Evolutionary conservation across 768 basidiomycete species (phyloP).

Genomic region (Sarcodon sp.): DNA sequence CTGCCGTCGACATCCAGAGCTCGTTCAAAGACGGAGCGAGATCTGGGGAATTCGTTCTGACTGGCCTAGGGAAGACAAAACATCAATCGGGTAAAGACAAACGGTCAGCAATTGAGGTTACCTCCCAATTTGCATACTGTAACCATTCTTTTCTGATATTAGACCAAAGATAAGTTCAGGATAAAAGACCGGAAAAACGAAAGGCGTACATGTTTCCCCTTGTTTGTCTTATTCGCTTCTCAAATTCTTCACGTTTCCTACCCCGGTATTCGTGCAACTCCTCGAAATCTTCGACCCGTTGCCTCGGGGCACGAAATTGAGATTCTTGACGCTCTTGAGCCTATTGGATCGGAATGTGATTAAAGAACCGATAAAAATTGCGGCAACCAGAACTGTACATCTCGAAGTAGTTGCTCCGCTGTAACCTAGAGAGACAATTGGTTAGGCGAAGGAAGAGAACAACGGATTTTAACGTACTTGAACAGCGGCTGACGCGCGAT

Average conservation of each 20-base stretch:
- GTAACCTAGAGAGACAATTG: slow-evolving; percentile 57
- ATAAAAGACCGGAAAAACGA: not conserved
- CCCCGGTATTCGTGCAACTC: slow-evolving; percentile 83
- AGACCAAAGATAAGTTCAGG: not conserved
- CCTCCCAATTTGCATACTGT: slow-evolving; percentile 82
- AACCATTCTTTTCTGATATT: slow-evolving; percentile 68
- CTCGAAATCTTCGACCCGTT: slow-evolving; percentile 94
- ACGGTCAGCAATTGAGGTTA: slow-evolving; percentile 15
- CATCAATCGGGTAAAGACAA: not conserved
- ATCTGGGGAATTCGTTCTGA: slow-evolving; percentile 92
- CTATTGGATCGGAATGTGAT: slow-evolving; percentile 22
- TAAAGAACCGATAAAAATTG: not conserved
- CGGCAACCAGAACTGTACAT: slow-evolving; percentile 33
- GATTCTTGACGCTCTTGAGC: slow-evolving; percentile 97
- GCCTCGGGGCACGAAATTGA: slow-evolving; percentile 82
- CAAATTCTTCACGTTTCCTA: slow-evolving; percentile 87
- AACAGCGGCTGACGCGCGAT: slow-evolving; percentile 87
- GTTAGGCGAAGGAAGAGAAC: not conserved
- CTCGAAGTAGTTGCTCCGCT: slow-evolving; percentile 93
- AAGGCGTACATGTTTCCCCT: slow-evolving; percentile 62
- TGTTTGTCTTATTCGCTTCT: slow-evolving; percentile 74
- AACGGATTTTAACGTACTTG: slow-evolving; percentile 40
- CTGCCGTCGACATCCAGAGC: slow-evolving; percentile 92
- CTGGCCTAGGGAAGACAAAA: slow-evolving; percentile 42
- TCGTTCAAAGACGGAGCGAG: slow-evolving; percentile 92